Evolutionary conservation across 2,329 filamentous ascomycete genomes (phyloP).

Genomic region (Microdochium bolleyi): DNA sequence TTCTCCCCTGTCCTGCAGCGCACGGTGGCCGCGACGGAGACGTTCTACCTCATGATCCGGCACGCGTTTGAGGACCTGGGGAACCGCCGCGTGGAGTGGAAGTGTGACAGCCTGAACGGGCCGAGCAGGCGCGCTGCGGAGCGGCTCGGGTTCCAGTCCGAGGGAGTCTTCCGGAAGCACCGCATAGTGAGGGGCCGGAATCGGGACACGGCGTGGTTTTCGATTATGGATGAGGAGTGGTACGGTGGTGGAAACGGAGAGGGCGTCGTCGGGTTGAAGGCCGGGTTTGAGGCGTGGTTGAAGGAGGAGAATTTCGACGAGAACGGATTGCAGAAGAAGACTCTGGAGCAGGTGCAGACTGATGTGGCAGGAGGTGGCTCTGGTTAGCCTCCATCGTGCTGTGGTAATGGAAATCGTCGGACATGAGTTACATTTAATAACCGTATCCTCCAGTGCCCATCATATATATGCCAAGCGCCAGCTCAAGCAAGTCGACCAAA

Average conservation of each 20-base stretch:
- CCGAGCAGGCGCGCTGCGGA: slow-evolving; percentile 44
- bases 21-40: slow-evolving; percentile 49
- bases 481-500: no score
- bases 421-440: no score
- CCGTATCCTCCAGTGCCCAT: no score
- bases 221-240: slow-evolving; percentile 54
- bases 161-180: slow-evolving; percentile 55
- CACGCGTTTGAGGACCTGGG: slow-evolving; percentile 45
- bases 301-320: slow-evolving; percentile 31
- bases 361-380: neutral
- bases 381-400: no score
- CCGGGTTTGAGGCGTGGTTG: slow-evolving; percentile 33
- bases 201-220: slow-evolving; percentile 54
- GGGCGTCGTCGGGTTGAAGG: slow-evolving; percentile 1
- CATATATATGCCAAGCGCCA: no score
- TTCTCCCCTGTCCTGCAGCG: slow-evolving; percentile 41
- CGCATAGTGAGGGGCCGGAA: slow-evolving; percentile 48
- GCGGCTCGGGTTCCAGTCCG: slow-evolving; percentile 49
- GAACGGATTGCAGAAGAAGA: slow-evolving; percentile 30
- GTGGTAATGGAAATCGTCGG: no score
- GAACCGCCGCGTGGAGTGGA: slow-evolving; percentile 56
- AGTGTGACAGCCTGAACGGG: slow-evolving; percentile 49
- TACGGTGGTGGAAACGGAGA: slow-evolving; percentile 26
- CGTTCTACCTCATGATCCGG: slow-evolving; percentile 45
- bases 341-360: slow-evolving; percentile 20